A percentile compares a stretch with the other conserved stretches of the same genome.
phyloP scores from a whole-genome alignment of 352 stramenopile genomes.

The Globisporangium alternatum region DNA sequence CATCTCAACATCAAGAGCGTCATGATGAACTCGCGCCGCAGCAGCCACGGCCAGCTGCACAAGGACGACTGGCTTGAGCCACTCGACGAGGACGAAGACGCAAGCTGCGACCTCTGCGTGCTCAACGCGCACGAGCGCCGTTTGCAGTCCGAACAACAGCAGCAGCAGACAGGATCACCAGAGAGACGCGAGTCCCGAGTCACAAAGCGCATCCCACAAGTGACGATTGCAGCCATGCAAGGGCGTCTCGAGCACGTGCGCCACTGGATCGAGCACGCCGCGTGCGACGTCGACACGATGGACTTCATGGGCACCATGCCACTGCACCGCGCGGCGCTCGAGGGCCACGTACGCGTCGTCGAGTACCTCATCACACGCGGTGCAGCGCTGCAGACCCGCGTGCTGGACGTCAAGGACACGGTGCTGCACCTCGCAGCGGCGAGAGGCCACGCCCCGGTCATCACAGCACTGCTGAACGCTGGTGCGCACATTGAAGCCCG shows the following conservation, averaged over 20 bases:
- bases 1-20: not conserved
- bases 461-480: constrained; percentile 27
- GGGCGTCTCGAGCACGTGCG: constrained; percentile 20
- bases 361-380: constrained; percentile 25
- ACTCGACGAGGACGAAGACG: not conserved
- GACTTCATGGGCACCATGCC: constrained; percentile 15
- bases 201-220: not conserved
- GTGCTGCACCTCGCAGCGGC: constrained; percentile 38
- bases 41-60: not conserved
- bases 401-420: constrained; percentile 24
- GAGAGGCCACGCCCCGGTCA: constrained; percentile 24
- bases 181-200: not conserved
- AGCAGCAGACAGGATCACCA: not conserved
- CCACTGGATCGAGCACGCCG: constrained; percentile 23
- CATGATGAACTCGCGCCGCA: constrained; percentile 9
- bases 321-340: constrained; percentile 18
- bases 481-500: constrained; percentile 29
- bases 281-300: constrained; percentile 15
- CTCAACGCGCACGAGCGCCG: not conserved
- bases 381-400: constrained; percentile 21
- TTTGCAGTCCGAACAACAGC: not conserved
- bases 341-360: constrained; percentile 27
- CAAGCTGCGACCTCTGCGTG: constrained; percentile 1
- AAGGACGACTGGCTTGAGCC: not conserved
- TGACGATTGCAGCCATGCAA: constrained; percentile 19